Conservation (phyloP, 2,329 filamentous ascomycete genomes). For the Cladophialophora chaetospira region DNA sequence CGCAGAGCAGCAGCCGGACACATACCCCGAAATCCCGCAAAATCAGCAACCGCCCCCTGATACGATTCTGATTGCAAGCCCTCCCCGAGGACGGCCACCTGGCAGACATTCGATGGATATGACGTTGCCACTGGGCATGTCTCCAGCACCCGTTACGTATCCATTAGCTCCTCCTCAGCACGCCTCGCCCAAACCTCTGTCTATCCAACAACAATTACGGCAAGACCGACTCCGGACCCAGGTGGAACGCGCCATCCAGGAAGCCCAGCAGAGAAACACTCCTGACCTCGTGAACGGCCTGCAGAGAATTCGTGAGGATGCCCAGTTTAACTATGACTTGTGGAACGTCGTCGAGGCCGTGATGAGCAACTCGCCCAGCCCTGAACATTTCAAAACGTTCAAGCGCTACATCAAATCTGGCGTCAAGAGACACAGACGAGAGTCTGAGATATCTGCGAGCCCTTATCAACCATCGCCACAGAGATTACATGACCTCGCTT, state of each 20-base stretch:
- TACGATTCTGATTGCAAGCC: constrained; percentile 31
- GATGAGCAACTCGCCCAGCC: constrained; percentile 26
- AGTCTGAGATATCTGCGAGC: constrained; percentile 24
- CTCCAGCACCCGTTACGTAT: constrained; percentile 24
- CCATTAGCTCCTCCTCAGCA: constrained; percentile 20
- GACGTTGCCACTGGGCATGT: constrained; percentile 15
- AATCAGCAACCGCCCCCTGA: constrained; percentile 17
- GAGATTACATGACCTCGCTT: constrained; percentile 12
- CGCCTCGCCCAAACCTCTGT: constrained; percentile 25
- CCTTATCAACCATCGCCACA: constrained; percentile 23
- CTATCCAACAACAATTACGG: constrained; percentile 32
- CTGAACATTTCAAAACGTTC: constrained; percentile 32
- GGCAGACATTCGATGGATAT: constrained; percentile 31
- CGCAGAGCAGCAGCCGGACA: constrained; percentile 19
- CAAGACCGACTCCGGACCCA: constrained; percentile 30
- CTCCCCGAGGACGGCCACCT: constrained; percentile 31
- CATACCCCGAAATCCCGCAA: constrained; percentile 13
- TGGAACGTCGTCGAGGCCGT: constrained; percentile 33
- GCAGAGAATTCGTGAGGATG: constrained; percentile 27
- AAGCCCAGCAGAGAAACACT: constrained; percentile 28
- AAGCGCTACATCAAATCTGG: constrained; percentile 34
- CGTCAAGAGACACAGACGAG: constrained; percentile 26
- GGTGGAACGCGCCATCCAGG: constrained; percentile 28
- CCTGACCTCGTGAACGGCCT: constrained; percentile 30
- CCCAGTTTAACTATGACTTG: constrained; percentile 24